Evolutionary conservation across 495 filamentous ascomycete genomes (phyloP).

Genomic region (Clohesyomyces aquaticus): DNA sequence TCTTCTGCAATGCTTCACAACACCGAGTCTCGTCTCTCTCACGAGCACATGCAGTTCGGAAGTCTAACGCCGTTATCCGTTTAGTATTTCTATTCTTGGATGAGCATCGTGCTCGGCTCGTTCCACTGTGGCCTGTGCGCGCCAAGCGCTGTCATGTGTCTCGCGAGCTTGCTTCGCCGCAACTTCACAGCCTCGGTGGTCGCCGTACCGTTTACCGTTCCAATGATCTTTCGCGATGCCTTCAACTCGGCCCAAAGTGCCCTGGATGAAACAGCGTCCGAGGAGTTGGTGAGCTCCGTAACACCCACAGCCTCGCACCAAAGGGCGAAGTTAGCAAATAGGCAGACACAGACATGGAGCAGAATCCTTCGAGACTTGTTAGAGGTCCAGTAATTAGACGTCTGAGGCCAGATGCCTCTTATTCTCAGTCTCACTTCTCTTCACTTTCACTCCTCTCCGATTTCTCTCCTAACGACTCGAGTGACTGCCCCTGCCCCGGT

Average conservation of each 20-base stretch:
- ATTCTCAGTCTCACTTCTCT: not conserved
- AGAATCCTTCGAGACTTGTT: not conserved
- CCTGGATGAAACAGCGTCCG: too few species aligned
- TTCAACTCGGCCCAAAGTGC: not conserved
- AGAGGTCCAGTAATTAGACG: not conserved
- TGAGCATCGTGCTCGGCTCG: not conserved
- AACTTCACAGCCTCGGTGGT: not conserved
- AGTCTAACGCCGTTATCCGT: not conserved
- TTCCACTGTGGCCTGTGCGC: not conserved
- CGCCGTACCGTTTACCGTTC: not conserved
- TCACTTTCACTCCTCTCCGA: not conserved
- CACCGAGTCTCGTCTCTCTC: not conserved
- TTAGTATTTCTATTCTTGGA: not conserved
- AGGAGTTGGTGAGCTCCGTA: too few species aligned
- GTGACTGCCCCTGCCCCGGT: not conserved
- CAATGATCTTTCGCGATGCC: not conserved
- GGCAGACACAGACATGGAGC: not conserved
- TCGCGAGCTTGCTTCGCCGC: not conserved
- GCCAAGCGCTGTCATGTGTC: not conserved
- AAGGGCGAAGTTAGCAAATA: not conserved
- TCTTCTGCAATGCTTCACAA: not conserved
- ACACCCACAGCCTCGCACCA: not conserved
- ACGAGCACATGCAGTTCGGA: not conserved
- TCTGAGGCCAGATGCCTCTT: too few species aligned
- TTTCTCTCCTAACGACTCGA: not conserved